Conservation (phyloP, 768 basidiomycete genomes). For the Tulasnella sp. region DNA sequence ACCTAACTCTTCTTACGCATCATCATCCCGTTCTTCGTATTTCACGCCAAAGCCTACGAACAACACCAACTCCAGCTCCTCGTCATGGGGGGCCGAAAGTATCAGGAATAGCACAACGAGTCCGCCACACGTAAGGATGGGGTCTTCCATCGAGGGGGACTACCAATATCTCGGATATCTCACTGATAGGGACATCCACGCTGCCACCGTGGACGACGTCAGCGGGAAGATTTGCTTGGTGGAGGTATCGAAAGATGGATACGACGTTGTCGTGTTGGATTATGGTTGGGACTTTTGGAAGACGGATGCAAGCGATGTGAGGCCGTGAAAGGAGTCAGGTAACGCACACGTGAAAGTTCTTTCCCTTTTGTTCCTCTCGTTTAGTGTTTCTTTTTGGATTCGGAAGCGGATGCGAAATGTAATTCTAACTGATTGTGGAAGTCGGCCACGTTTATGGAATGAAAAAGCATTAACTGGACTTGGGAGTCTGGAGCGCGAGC, state of each 20-base stretch:
- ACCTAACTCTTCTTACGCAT: background rate
- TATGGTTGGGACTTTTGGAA: constrained; percentile 14
- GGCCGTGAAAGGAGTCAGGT: background rate
- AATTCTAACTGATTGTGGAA: no score
- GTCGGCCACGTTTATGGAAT: no score
- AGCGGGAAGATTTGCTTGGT: constrained; percentile 15
- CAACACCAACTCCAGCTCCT: background rate
- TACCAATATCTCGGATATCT: constrained; percentile 5
- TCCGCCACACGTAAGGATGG: background rate
- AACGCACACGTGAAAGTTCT: no score
- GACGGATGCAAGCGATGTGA: background rate
- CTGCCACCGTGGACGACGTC: constrained; percentile 7
- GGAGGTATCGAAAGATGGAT: background rate
- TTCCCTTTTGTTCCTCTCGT: no score
- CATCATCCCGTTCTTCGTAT: background rate
- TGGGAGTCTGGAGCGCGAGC: no score
- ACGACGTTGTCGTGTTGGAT: constrained; percentile 11
- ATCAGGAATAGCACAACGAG: background rate
- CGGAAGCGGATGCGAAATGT: no score
- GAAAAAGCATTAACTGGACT: no score
- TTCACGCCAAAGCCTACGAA: background rate
- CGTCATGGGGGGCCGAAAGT: background rate
- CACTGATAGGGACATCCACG: background rate
- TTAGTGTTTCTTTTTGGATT: no score
- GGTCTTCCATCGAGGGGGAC: constrained; percentile 8